Evolutionary conservation across 352 stramenopile genomes (phyloP).

Genomic region (Globisporangium polare): DNA sequence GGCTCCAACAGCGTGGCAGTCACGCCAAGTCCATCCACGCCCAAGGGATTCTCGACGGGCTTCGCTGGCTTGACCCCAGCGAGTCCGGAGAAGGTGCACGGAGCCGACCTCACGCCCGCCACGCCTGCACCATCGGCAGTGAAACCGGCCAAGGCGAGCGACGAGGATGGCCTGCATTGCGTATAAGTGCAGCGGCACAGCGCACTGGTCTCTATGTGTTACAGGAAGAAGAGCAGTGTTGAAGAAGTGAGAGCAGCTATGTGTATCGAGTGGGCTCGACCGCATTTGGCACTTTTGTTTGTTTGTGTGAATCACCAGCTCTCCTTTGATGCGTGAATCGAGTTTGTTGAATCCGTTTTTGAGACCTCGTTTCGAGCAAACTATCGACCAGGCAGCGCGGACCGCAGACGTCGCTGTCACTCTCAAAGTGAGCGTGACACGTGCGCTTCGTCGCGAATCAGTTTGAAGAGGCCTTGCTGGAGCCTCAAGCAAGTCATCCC

Average conservation of each 20-base stretch:
- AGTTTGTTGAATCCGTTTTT: not conserved
- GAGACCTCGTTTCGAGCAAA: not conserved
- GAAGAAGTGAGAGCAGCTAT: not conserved
- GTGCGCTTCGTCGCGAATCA: too few species aligned
- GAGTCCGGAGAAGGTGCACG: constrained; percentile 18
- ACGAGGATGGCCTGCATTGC: constrained; percentile 5
- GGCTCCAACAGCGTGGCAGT: not conserved
- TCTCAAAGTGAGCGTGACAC: too few species aligned
- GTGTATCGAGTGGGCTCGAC: constrained; percentile 6
- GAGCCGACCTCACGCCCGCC: constrained; percentile 8
- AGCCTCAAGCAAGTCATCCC: too few species aligned
- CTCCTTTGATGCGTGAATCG: not conserved
- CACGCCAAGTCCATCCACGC: constrained; percentile 14
- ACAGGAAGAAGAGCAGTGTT: not conserved
- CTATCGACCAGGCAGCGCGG: too few species aligned
- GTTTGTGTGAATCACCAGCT: not conserved
- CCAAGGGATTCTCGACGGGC: constrained; percentile 12
- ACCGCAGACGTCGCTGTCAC: too few species aligned
- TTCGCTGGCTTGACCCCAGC: constrained; percentile 11
- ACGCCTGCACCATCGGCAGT: constrained; percentile 11
- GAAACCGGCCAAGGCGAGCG: constrained; percentile 7
- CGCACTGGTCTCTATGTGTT: constrained; percentile 1
- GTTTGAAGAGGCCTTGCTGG: too few species aligned
- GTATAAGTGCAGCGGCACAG: constrained; percentile 1
- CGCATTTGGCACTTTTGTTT: constrained; percentile 9